Conservation (phyloP, 73 alveolate species). For the Effrenium voratum region DNA sequence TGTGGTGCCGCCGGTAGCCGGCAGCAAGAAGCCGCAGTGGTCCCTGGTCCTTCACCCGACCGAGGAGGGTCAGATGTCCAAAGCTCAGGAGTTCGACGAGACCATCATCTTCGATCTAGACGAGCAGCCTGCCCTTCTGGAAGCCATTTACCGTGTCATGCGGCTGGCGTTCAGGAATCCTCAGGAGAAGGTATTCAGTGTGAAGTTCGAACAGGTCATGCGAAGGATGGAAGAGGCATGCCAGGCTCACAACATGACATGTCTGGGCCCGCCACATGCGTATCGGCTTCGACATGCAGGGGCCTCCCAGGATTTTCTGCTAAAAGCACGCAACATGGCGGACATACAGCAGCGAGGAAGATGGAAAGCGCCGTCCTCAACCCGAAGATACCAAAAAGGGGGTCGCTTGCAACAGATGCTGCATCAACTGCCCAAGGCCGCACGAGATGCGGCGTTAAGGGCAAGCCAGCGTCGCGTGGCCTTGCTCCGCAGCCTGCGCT, state of each 20-base stretch:
- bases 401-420: conserved; percentile 11
- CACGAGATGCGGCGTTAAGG: neutral
- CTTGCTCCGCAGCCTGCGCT: neutral
- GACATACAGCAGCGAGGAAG: conserved; percentile 13
- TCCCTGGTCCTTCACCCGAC: neutral
- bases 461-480: neutral
- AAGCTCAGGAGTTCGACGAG: conserved; percentile 62
- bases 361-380: neutral
- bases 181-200: neutral
- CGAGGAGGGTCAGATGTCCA: neutral
- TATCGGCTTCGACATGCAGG: conserved; percentile 43
- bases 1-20: neutral
- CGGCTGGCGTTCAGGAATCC: neutral
- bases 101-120: neutral
- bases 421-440: neutral
- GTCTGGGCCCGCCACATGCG: neutral
- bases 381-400: conserved; percentile 35
- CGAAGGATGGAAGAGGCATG: neutral
- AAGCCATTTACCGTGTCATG: neutral
- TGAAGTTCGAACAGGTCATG: neutral
- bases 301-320: neutral
- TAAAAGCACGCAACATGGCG: neutral
- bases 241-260: neutral
- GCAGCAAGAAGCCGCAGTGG: neutral
- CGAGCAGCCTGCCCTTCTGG: neutral